phyloP scores from a whole-genome alignment of 805 yeast species.

The Zygotorulaspora danielsina region DNA sequence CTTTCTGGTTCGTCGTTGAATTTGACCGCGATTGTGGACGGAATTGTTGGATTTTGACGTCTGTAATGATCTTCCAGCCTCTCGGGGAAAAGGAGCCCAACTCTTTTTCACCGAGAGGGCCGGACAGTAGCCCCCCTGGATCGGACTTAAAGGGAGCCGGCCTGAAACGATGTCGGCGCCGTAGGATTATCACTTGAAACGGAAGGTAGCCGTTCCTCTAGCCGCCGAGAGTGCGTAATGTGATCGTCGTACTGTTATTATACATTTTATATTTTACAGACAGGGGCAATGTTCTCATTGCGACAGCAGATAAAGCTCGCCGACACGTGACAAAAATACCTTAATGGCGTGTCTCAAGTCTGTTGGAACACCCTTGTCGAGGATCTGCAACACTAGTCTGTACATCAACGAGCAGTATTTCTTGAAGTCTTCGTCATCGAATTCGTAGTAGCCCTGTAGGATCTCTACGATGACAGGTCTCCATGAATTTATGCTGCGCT shows the following conservation, averaged over 20 bases:
- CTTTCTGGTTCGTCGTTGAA: no score
- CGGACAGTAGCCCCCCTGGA: no score
- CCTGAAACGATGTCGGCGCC: no score
- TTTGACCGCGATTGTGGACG: no score
- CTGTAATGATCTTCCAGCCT: no score
- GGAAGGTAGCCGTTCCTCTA: no score
- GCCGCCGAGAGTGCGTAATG: not conserved
- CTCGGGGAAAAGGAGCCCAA: slow-evolving; percentile 1
- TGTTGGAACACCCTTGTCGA: slow-evolving; percentile 56
- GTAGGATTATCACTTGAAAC: no score
- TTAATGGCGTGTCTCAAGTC: slow-evolving; percentile 61
- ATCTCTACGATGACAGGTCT: slow-evolving; percentile 89
- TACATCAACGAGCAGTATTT: slow-evolving; percentile 57
- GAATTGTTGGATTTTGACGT: no score
- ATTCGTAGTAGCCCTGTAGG: slow-evolving; percentile 71
- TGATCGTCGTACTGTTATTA: no score
- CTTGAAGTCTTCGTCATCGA: slow-evolving; percentile 68
- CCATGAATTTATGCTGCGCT: slow-evolving; percentile 80
- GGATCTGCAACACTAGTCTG: slow-evolving; percentile 51
- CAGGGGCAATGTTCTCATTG: no score
- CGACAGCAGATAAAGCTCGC: slow-evolving; percentile 44
- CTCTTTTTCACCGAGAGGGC: not conserved
- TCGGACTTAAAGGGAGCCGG: no score
- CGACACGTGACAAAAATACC: slow-evolving; percentile 54
- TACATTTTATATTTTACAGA: no score